A percentile compares a stretch with the other conserved stretches of the same genome.
Evolutionary conservation across 2,329 filamentous ascomycete genomes (phyloP).

Genomic region (Cladophialophora psammophila): DNA sequence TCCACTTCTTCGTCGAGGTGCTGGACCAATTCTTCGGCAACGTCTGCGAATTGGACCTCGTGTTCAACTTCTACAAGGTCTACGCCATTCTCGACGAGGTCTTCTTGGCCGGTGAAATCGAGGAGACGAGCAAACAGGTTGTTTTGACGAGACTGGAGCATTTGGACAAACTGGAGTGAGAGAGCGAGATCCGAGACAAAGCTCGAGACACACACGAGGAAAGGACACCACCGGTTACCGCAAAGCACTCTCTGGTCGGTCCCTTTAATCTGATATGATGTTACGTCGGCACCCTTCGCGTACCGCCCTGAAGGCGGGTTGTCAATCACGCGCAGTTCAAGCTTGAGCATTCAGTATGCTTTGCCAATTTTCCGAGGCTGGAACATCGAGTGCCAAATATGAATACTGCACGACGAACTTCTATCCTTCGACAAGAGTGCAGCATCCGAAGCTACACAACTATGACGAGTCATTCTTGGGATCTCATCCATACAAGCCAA

Average conservation of each 20-base stretch:
- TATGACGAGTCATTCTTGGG: neutral
- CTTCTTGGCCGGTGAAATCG: constrained; percentile 95
- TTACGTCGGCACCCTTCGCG: neutral
- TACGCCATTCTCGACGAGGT: constrained; percentile 99
- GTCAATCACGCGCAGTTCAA: neutral
- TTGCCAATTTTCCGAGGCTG: neutral
- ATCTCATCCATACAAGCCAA: neutral
- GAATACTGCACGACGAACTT: neutral
- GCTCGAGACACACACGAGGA: neutral
- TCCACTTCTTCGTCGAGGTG: constrained; percentile 99
- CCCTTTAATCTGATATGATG: neutral
- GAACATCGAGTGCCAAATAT: neutral
- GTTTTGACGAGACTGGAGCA: constrained; percentile 93
- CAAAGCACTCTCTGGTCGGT: neutral
- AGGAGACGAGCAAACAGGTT: constrained; percentile 98
- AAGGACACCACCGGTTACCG: neutral
- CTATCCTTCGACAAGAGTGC: neutral
- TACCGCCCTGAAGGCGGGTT: neutral
- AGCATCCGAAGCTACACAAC: neutral
- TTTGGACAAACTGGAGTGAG: constrained; percentile 90
- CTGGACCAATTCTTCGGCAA: constrained; percentile 99
- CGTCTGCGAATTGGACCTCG: constrained; percentile 94
- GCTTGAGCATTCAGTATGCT: neutral
- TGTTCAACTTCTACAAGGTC: constrained; percentile 79
- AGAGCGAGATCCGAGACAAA: neutral